Evolutionary conservation across 352 stramenopile species (phyloP).

Genomic region (Thalassiosira exigua): DNA sequence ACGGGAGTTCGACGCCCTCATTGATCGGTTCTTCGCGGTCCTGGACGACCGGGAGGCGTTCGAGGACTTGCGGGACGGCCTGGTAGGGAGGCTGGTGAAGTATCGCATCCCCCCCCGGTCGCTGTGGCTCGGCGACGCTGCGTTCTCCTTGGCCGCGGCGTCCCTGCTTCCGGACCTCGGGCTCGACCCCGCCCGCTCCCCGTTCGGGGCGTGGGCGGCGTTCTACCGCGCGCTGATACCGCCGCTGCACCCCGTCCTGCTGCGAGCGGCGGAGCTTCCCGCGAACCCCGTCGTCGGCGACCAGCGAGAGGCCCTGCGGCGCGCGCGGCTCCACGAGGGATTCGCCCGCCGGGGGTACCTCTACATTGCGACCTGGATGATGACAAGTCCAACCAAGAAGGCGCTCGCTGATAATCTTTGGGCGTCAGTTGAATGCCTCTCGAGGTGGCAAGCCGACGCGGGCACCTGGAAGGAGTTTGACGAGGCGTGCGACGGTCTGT

Average conservation of each 20-base stretch:
- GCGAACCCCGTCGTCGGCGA: background rate
- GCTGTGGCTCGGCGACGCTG: conserved; percentile 5
- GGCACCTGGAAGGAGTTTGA: background rate
- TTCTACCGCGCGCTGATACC: conserved; percentile 1
- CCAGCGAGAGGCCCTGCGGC: background rate
- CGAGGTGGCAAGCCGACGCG: background rate
- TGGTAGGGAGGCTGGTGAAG: background rate
- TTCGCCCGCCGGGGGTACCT: background rate
- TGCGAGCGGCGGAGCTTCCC: background rate
- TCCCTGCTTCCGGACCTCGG: background rate
- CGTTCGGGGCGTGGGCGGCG: background rate
- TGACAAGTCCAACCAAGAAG: background rate
- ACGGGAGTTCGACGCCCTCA: background rate
- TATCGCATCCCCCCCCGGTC: background rate
- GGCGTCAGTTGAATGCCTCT: background rate
- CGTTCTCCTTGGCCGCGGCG: background rate
- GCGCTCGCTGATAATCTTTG: background rate
- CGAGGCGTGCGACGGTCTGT: background rate
- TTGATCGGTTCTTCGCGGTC: background rate
- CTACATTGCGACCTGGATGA: background rate
- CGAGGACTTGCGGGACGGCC: background rate
- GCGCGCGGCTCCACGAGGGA: background rate
- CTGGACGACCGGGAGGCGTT: background rate
- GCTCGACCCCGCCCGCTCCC: background rate
- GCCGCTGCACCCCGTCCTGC: conserved; percentile 2